These are phyloP conservation scores for Hypoxylon sp. DNA, from an alignment of 2,329 filamentous ascomycete species.

Conservation along the genomic window DNA sequence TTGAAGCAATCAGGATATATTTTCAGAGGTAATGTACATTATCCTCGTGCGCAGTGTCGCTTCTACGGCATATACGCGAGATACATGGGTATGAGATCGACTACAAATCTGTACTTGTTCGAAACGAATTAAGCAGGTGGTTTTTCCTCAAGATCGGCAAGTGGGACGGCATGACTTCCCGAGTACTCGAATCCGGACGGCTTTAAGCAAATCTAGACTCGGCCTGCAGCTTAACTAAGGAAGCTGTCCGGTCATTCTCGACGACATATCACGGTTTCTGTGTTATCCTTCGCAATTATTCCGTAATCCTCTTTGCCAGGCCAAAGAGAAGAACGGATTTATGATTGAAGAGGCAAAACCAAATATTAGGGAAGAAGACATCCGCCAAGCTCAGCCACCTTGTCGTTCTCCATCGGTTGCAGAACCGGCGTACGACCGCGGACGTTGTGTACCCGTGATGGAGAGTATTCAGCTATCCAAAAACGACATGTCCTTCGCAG, in stretches of 20 bases:
- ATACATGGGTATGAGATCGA: conserved; percentile 6
- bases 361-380: not conserved
- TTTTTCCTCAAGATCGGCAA: not conserved
- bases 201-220: not conserved
- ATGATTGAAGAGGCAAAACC: not conserved
- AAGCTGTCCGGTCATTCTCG: conserved; percentile 2
- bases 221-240: conserved; percentile 4
- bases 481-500: not conserved
- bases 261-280: not conserved
- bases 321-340: not conserved
- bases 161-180: not conserved
- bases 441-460: not conserved
- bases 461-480: not conserved
- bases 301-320: not conserved
- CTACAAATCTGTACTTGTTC: not conserved
- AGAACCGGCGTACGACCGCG: not conserved
- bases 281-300: not conserved
- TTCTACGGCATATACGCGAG: conserved; percentile 1
- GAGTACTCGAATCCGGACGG: not conserved
- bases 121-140: conserved; percentile 1
- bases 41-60: conserved; percentile 8
- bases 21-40: conserved; percentile 11
- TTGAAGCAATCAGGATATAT: conserved; percentile 13
- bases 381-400: not conserved
- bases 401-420: not conserved